Percentiles rank a stretch among this genome's conserved stretches.
These are phyloP conservation scores for Plasmodium fragile DNA, from an alignment of 169 alveolate species.

Conservation along the genomic window DNA sequence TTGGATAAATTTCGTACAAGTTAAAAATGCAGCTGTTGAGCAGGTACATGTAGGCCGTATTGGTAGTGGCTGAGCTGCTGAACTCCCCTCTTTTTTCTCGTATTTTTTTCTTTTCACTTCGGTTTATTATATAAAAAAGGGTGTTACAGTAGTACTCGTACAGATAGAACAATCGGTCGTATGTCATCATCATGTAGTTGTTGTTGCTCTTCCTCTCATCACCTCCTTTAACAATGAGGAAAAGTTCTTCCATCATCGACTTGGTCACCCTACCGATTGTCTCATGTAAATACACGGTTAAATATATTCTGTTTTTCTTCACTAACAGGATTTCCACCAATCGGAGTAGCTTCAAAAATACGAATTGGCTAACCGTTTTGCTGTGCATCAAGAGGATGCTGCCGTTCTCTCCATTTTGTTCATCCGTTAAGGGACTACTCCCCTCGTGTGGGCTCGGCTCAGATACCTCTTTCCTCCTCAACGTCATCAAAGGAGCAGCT, in stretches of 20 bases:
- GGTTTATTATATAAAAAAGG: conserved; percentile 25
- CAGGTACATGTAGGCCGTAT: not conserved
- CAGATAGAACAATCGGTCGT: conserved; percentile 16
- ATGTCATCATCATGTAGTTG: not conserved
- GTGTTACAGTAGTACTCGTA: conserved; percentile 49
- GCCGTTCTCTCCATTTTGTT: not conserved
- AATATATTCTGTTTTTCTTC: conserved; percentile 1
- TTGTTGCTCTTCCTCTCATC: not conserved
- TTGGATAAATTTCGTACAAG: conserved; percentile 42
- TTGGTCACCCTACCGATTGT: conserved; percentile 12
- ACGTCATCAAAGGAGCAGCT: not conserved
- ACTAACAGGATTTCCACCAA: not conserved
- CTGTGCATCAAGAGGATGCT: not conserved
- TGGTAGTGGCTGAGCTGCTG: not conserved
- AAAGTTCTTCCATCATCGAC: not conserved
- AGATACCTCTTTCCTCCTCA: not conserved
- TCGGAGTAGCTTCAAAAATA: conserved; percentile 39
- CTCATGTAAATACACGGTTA: conserved; percentile 22
- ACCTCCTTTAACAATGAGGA: not conserved
- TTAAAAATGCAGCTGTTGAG: conserved; percentile 1
- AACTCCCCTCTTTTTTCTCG: not conserved
- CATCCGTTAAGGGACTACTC: not conserved
- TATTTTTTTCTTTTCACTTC: not conserved
- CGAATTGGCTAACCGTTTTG: not conserved
- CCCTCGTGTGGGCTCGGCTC: not conserved